These are phyloP conservation scores for Neurospora crassa DNA, from an alignment of 2,329 filamentous ascomycete species.

Conservation along the genomic window DNA sequence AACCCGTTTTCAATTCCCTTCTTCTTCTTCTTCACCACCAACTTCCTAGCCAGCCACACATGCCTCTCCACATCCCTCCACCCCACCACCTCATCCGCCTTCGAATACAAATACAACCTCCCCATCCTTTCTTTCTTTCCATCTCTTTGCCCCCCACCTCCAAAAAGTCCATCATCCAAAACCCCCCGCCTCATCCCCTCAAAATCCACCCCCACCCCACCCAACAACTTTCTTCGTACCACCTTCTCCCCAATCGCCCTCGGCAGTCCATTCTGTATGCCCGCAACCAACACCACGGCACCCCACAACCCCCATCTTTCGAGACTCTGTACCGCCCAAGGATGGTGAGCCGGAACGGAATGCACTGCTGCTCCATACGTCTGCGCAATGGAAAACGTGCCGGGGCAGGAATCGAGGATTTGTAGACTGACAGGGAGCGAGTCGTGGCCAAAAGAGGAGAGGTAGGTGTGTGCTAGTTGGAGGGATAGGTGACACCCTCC, in stretches of 20 bases:
- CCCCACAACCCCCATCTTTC: not conserved
- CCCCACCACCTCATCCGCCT: constrained; percentile 16
- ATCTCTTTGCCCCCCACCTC: constrained; percentile 9
- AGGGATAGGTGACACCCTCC: constrained; percentile 32
- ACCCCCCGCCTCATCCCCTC: constrained; percentile 14
- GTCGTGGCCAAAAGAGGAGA: constrained; percentile 17
- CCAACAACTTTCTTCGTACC: not conserved
- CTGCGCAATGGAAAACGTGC: constrained; percentile 33
- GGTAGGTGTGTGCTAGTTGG: constrained; percentile 29
- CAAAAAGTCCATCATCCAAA: constrained; percentile 5
- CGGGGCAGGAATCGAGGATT: constrained; percentile 36
- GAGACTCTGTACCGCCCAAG: not conserved
- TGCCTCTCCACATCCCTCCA: constrained; percentile 18
- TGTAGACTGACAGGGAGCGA: constrained; percentile 27
- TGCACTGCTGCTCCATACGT: constrained; percentile 26
- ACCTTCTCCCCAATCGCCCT: not conserved
- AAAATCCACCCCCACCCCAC: constrained; percentile 9
- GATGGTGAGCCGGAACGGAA: not conserved
- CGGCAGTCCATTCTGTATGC: not conserved
- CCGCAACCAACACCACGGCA: not conserved
- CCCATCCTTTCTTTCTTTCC: not conserved
- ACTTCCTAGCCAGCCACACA: not conserved
- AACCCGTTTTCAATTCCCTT: constrained; percentile 8
- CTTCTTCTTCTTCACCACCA: not conserved
- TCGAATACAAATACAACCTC: constrained; percentile 16